Evolutionary conservation across 1,284 basidiomycete genomes (phyloP).

Genomic region (Taiwanofungus camphoratus): DNA sequence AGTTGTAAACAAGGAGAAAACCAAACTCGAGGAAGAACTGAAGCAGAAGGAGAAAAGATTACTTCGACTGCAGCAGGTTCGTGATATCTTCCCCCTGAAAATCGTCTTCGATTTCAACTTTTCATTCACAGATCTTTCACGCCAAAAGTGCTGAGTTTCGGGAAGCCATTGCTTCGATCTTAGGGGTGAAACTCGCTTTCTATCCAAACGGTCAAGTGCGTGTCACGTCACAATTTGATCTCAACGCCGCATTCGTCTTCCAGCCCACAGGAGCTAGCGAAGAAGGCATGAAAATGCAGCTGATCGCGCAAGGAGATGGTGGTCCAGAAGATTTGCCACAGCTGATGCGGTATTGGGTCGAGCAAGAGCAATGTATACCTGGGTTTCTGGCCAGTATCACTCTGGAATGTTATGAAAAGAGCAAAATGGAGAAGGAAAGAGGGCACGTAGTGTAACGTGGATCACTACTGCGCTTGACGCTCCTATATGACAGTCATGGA

Average conservation of each 20-base stretch:
- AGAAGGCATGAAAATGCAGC: slow-evolving; percentile 55
- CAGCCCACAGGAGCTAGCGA: slow-evolving; percentile 38
- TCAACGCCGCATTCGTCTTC: slow-evolving; percentile 67
- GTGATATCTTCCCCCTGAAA: slow-evolving; percentile 1
- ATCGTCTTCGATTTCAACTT: not conserved
- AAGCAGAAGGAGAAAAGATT: slow-evolving; percentile 74
- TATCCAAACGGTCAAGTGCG: slow-evolving; percentile 80
- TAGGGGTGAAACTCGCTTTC: slow-evolving; percentile 83
- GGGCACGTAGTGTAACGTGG: too few species aligned
- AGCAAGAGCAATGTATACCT: slow-evolving; percentile 66
- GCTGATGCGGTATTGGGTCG: slow-evolving; percentile 69
- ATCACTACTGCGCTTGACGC: too few species aligned
- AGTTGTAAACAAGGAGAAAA: slow-evolving; percentile 55
- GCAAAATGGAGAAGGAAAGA: slow-evolving; percentile 15
- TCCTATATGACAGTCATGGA: too few species aligned
- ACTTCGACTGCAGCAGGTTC: slow-evolving; percentile 64
- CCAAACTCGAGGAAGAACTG: slow-evolving; percentile 52
- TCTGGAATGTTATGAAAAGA: slow-evolving; percentile 62
- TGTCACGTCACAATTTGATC: slow-evolving; percentile 76
- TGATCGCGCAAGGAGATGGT: slow-evolving; percentile 63
- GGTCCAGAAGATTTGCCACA: slow-evolving; percentile 62
- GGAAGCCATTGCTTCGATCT: slow-evolving; percentile 72
- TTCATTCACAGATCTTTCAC: slow-evolving; percentile 47
- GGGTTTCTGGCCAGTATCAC: slow-evolving; percentile 74
- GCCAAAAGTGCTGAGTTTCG: slow-evolving; percentile 79